Conservation (phyloP, 179 eudicot genomes). For the Heliamphora pulchella region DNA sequence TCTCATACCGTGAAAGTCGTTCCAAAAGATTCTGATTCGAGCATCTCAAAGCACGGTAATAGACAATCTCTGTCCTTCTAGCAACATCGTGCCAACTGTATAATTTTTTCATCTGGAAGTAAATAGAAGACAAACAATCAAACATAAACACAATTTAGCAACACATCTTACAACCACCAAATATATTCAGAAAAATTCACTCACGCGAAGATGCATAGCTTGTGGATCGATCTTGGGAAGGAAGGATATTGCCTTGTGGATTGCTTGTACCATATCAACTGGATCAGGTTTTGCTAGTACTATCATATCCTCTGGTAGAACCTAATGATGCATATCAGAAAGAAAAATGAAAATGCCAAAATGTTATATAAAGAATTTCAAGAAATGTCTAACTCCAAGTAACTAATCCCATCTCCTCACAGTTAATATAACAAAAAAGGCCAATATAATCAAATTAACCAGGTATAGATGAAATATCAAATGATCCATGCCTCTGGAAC, state of each 20-base stretch:
- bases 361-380: neutral
- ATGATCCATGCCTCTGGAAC: constrained; percentile 76
- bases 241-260: constrained; percentile 67
- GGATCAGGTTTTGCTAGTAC: constrained; percentile 96
- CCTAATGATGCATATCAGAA: constrained; percentile 36
- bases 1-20: constrained; percentile 71
- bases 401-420: neutral
- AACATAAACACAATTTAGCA: neutral
- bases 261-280: constrained; percentile 65
- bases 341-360: constrained; percentile 10
- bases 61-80: constrained; percentile 82
- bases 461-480: neutral
- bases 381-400: neutral
- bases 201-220: constrained; percentile 82
- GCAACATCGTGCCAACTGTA: constrained; percentile 99
- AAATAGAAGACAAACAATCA: constrained; percentile 9
- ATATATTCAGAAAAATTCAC: constrained; percentile 14
- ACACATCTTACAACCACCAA: neutral
- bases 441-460: neutral
- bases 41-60: constrained; percentile 75
- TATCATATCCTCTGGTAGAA: constrained; percentile 94
- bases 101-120: constrained; percentile 65
- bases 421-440: neutral
- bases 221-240: constrained; percentile 88
- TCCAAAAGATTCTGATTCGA: constrained; percentile 71